Percentiles rank a stretch among this genome's conserved stretches.
Conservation (phyloP, 495 filamentous ascomycete genomes). For the Gamarada debralockiae region DNA sequence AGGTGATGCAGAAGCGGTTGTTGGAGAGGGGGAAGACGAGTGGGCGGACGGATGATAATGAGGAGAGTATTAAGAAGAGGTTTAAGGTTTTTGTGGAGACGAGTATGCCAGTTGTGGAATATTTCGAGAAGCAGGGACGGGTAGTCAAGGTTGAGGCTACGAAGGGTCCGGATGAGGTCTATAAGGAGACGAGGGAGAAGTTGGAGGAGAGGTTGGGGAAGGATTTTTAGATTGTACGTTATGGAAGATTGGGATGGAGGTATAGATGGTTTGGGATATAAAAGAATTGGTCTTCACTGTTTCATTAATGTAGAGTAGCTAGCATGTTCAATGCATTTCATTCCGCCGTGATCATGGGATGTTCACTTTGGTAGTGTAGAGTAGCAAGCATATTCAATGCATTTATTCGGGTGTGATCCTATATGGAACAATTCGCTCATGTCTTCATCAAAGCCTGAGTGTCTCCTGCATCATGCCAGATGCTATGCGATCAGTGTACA, state of each 20-base stretch:
- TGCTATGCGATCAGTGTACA: constrained; percentile 23
- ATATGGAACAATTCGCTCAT: constrained; percentile 12
- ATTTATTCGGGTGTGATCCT: too few species aligned
- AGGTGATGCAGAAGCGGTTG: constrained; percentile 76
- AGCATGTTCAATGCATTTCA: constrained; percentile 17
- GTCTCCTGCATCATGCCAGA: constrained; percentile 24
- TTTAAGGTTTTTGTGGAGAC: constrained; percentile 92
- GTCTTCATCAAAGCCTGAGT: constrained; percentile 11
- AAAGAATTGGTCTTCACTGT: not conserved
- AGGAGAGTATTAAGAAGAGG: constrained; percentile 90
- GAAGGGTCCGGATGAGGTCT: constrained; percentile 67
- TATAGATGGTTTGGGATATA: not conserved
- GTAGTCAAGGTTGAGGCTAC: constrained; percentile 76
- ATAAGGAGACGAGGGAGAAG: constrained; percentile 54
- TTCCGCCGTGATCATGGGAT: not conserved
- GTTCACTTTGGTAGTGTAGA: too few species aligned
- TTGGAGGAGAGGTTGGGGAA: constrained; percentile 23
- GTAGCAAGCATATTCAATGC: not conserved
- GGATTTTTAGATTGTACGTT: constrained; percentile 18
- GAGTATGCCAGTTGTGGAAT: constrained; percentile 92
- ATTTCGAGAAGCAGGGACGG: constrained; percentile 70
- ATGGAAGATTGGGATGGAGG: not conserved
- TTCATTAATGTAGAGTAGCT: constrained; percentile 8
- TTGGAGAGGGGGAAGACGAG: constrained; percentile 88
- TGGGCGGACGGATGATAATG: constrained; percentile 89